phyloP scores from a whole-genome alignment of 345 rosid genomes.

The Rhodamnia argentea region DNA sequence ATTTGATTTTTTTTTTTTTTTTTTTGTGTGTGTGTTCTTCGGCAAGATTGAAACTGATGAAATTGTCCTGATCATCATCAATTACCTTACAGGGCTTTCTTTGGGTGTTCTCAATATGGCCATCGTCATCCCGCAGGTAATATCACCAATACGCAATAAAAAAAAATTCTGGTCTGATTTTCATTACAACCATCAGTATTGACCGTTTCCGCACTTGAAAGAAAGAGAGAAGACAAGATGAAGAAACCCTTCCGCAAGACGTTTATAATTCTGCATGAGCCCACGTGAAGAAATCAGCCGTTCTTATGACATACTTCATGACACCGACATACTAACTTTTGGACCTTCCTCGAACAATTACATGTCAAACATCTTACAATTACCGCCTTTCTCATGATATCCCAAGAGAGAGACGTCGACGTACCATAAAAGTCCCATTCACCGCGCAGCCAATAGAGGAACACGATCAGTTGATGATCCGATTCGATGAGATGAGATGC shows the following conservation, averaged over 20 bases:
- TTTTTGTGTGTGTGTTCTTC: not conserved
- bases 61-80: not conserved
- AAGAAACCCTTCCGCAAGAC: not conserved
- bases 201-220: not conserved
- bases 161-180: not conserved
- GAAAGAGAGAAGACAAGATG: not conserved
- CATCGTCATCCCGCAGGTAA: conserved; percentile 77
- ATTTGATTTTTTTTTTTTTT: not conserved
- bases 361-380: not conserved
- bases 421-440: not conserved
- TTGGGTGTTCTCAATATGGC: conserved; percentile 73
- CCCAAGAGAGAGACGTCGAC: not conserved
- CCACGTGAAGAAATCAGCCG: not conserved
- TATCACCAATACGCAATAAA: not conserved
- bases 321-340: not conserved
- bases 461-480: not conserved
- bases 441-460: not conserved
- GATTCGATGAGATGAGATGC: not conserved
- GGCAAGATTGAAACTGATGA: not conserved
- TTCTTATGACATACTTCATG: too few relatives aligned
- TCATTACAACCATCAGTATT: not conserved
- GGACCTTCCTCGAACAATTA: not conserved
- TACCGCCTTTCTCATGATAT: too few relatives aligned
- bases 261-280: not conserved
- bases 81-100: conserved; percentile 47